phyloP scores from a whole-genome alignment of 345 rosid species.

The Trapa bicornis region DNA sequence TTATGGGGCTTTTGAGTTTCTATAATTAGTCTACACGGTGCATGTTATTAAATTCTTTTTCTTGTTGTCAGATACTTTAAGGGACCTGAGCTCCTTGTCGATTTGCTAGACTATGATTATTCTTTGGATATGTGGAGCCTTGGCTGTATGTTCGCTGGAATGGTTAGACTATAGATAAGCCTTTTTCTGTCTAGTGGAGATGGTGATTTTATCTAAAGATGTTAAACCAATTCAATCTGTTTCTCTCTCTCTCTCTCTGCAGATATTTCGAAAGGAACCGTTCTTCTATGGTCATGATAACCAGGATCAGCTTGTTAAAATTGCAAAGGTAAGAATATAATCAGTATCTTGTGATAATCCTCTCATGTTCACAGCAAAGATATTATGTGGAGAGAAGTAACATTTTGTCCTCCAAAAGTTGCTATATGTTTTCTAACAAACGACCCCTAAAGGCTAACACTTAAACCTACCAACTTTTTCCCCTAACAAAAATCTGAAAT shows the following conservation, averaged over 20 bases:
- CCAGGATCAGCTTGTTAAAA: slow-evolving; percentile 93
- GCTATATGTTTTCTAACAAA: too few relatives aligned
- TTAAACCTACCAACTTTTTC: too few relatives aligned
- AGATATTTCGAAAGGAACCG: slow-evolving; percentile 95
- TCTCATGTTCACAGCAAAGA: not conserved
- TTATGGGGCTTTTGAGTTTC: not conserved
- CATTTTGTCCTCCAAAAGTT: too few relatives aligned
- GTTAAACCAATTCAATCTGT: not conserved
- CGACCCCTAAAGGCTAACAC: too few relatives aligned
- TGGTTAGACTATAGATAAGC: slow-evolving; percentile 39
- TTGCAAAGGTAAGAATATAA: slow-evolving; percentile 63
- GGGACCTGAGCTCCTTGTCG: slow-evolving; percentile 95
- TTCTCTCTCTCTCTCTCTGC: not conserved
- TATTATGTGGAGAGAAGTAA: not conserved
- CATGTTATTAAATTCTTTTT: slow-evolving; percentile 1
- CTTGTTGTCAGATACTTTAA: slow-evolving; percentile 56
- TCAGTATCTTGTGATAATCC: slow-evolving; percentile 1
- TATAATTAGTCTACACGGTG: not conserved
- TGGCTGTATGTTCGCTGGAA: slow-evolving; percentile 99
- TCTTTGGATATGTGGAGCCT: slow-evolving; percentile 99
- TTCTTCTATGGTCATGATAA: slow-evolving; percentile 98
- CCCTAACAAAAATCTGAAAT: too few relatives aligned
- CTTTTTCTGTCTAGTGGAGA: not conserved
- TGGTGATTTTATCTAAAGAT: not conserved
- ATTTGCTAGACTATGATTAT: slow-evolving; percentile 93